These are phyloP conservation scores for Aspergillus quadrilineatus DNA, from an alignment of 2,329 filamentous ascomycete genomes.

Conservation along the genomic window DNA sequence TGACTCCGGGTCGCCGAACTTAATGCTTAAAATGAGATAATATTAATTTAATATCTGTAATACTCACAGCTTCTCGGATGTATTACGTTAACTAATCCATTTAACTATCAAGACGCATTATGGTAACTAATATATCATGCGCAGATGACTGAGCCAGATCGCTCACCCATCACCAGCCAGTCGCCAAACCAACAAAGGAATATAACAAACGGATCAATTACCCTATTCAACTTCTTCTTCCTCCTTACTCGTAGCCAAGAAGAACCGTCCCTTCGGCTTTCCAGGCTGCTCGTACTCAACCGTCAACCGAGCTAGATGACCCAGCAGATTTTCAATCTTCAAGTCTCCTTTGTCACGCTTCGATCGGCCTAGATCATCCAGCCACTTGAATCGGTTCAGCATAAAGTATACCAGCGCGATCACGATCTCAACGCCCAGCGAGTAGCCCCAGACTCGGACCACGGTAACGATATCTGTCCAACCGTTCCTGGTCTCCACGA, in stretches of 20 bases:
- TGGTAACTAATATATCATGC: neutral
- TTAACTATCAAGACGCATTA: neutral
- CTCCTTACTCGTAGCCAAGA: slow-evolving; percentile 43
- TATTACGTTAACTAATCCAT: neutral
- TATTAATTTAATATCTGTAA: neutral
- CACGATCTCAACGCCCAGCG: slow-evolving; percentile 52
- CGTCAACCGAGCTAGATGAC: slow-evolving; percentile 49
- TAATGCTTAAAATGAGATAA: neutral
- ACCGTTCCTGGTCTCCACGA: slow-evolving; percentile 48
- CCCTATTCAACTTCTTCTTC: slow-evolving; percentile 45
- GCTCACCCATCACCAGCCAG: neutral
- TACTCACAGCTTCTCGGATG: neutral
- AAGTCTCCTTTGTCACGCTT: slow-evolving; percentile 50
- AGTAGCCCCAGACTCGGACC: slow-evolving; percentile 53
- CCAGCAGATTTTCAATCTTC: slow-evolving; percentile 52
- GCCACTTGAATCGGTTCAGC: slow-evolving; percentile 46
- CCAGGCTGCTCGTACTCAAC: slow-evolving; percentile 52
- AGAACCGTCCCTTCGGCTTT: slow-evolving; percentile 44
- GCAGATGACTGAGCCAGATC: neutral
- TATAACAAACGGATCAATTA: neutral
- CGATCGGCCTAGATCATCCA: slow-evolving; percentile 49
- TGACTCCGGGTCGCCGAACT: neutral
- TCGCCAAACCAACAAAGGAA: neutral
- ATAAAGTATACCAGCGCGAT: slow-evolving; percentile 53
- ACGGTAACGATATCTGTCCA: slow-evolving; percentile 59